These are phyloP conservation scores for Zymoseptoria passerinii DNA, from an alignment of 2,329 filamentous ascomycete genomes.

Conservation along the genomic window DNA sequence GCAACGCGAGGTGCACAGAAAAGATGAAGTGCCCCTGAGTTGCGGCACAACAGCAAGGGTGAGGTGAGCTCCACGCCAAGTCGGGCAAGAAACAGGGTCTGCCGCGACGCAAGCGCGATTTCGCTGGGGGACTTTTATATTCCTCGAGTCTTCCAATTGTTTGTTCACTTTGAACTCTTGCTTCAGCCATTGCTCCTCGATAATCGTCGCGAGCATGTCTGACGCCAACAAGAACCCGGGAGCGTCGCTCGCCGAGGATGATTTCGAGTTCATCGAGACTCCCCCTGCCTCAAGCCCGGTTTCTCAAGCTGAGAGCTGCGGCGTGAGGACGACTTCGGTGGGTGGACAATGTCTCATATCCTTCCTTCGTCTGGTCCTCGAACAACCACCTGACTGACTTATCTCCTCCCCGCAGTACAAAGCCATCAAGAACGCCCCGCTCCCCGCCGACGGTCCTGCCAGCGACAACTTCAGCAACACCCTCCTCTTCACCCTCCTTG, in stretches of 20 bases:
- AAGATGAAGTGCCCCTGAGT: neutral
- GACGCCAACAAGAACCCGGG: conserved; percentile 13
- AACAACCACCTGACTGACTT: neutral
- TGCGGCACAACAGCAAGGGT: neutral
- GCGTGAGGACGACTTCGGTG: conserved; percentile 54
- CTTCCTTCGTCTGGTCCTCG: conserved; percentile 1
- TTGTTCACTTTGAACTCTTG: neutral
- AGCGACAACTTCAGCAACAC: conserved; percentile 81
- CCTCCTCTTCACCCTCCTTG: conserved; percentile 61
- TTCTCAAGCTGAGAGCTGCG: conserved; percentile 47
- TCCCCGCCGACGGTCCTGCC: conserved; percentile 80
- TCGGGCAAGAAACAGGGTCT: neutral
- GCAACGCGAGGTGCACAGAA: too few species aligned
- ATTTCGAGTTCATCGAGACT: conserved; percentile 60
- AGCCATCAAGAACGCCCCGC: conserved; percentile 85
- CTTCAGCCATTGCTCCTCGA: neutral
- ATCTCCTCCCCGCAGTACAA: conserved; percentile 53
- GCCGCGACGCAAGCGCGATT: neutral
- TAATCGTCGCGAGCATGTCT: neutral
- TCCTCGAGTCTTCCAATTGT: neutral
- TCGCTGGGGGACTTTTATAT: neutral
- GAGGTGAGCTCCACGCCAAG: neutral
- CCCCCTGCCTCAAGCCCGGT: conserved; percentile 47
- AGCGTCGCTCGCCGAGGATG: conserved; percentile 37
- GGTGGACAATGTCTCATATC: conserved; percentile 1